phyloP scores from a whole-genome alignment of 2,329 filamentous ascomycete genomes.

The Thermothelomyces thermophilus region DNA sequence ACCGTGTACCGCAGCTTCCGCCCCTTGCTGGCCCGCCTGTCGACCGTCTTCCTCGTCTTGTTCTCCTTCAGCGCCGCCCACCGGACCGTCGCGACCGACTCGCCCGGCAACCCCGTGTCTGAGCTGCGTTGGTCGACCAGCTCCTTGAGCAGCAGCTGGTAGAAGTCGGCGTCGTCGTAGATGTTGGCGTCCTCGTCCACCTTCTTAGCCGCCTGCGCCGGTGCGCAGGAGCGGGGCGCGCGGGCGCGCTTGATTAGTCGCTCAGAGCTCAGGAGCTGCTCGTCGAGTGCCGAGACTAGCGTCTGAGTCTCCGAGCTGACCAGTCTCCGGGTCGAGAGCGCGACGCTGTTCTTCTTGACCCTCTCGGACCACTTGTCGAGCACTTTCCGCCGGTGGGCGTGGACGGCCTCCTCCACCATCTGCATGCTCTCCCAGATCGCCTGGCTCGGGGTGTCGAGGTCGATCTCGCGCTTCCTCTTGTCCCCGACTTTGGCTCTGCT shows the following conservation, averaged over 20 bases:
- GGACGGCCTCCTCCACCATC: constrained; percentile 53
- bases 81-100: constrained; percentile 47
- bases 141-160: constrained; percentile 86
- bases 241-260: constrained; percentile 63
- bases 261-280: constrained; percentile 60
- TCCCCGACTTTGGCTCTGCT: constrained; percentile 40
- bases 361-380: constrained; percentile 90
- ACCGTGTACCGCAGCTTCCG: constrained; percentile 90
- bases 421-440: constrained; percentile 69
- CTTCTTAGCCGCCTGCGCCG: constrained; percentile 55
- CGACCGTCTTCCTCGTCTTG: constrained; percentile 76
- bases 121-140: constrained; percentile 82
- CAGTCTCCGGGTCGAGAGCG: constrained; percentile 52
- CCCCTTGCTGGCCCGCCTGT: constrained; percentile 92
- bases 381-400: constrained; percentile 59
- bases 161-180: constrained; percentile 94
- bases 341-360: constrained; percentile 55
- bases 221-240: constrained; percentile 69
- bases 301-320: constrained; percentile 47
- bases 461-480: constrained; percentile 54
- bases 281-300: constrained; percentile 60
- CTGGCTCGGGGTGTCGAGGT: constrained; percentile 50
- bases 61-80: constrained; percentile 67
- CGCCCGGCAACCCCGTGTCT: constrained; percentile 47
- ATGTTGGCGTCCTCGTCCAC: constrained; percentile 54